Evolutionary conservation across 495 filamentous ascomycete genomes (phyloP).

Genomic region (Schizothecium vesticola): DNA sequence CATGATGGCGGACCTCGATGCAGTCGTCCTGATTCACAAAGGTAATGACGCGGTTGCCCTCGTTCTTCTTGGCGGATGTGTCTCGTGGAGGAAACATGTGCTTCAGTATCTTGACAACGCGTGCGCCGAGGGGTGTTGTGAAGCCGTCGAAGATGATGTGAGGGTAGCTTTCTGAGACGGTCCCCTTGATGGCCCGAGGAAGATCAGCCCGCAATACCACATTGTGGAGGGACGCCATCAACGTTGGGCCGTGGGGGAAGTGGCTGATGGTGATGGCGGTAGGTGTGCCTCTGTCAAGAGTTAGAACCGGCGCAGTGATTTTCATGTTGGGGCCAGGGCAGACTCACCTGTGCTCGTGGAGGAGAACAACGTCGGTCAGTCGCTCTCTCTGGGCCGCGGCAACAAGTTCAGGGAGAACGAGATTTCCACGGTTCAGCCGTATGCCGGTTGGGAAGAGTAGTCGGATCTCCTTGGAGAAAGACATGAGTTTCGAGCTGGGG

Average conservation of each 20-base stretch:
- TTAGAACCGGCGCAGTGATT: not conserved
- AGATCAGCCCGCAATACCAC: constrained; percentile 92
- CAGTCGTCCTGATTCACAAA: constrained; percentile 94
- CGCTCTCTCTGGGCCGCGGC: constrained; percentile 70
- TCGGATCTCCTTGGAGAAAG: constrained; percentile 94
- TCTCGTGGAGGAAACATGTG: constrained; percentile 93
- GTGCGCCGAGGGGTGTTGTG: constrained; percentile 69
- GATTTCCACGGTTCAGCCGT: constrained; percentile 84
- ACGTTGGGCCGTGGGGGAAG: constrained; percentile 89
- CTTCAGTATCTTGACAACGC: constrained; percentile 86
- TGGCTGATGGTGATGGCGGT: constrained; percentile 92
- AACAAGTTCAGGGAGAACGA: constrained; percentile 80
- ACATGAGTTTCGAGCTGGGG: constrained; percentile 73
- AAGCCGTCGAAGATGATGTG: constrained; percentile 97
- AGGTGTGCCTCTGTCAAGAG: constrained; percentile 60
- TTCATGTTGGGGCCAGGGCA: not conserved
- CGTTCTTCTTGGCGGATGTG: constrained; percentile 56
- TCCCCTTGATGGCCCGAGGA: constrained; percentile 78
- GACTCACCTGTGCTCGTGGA: constrained; percentile 72
- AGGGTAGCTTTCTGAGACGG: constrained; percentile 89
- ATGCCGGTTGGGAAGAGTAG: constrained; percentile 87
- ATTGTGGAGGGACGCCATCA: constrained; percentile 88
- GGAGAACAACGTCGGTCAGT: constrained; percentile 77
- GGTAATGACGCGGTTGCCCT: constrained; percentile 84
- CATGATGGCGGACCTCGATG: constrained; percentile 62